phyloP scores from a whole-genome alignment of 2,329 filamentous ascomycete species.

The Talaromyces sp. region DNA sequence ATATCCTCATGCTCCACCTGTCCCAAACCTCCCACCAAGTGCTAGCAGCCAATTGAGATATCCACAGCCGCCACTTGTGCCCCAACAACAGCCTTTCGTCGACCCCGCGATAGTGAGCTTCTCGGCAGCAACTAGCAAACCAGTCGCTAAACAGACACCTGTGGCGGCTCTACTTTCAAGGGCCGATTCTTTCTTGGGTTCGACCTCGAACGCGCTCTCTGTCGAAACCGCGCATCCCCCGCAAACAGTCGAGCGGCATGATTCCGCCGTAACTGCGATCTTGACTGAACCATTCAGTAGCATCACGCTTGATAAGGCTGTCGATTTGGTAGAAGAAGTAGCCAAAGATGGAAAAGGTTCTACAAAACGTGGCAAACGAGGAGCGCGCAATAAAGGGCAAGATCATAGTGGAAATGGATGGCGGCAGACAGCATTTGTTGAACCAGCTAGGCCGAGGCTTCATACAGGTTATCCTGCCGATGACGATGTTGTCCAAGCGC shows the following conservation, averaged over 20 bases:
- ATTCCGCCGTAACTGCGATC: constrained; percentile 38
- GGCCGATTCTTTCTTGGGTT: not conserved
- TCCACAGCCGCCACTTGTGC: constrained; percentile 6
- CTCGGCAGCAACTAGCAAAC: constrained; percentile 33
- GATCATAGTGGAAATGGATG: constrained; percentile 58
- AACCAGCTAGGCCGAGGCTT: constrained; percentile 51
- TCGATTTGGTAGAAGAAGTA: constrained; percentile 21
- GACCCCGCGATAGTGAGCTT: constrained; percentile 82
- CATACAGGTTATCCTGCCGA: constrained; percentile 31
- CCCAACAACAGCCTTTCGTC: constrained; percentile 56
- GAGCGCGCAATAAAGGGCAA: constrained; percentile 46
- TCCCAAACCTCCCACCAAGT: not conserved
- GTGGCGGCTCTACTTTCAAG: constrained; percentile 10
- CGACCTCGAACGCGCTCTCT: constrained; percentile 7
- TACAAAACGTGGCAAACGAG: constrained; percentile 48
- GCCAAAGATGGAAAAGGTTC: constrained; percentile 26
- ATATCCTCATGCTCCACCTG: not conserved
- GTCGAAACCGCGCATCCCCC: constrained; percentile 20
- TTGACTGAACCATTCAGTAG: constrained; percentile 49
- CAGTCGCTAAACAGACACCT: constrained; percentile 13
- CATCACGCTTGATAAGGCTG: constrained; percentile 32
- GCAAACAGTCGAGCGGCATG: constrained; percentile 26
- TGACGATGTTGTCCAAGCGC: constrained; percentile 20
- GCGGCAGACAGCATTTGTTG: constrained; percentile 66
- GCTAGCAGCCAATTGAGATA: constrained; percentile 3